These are phyloP conservation scores for Fusarium aywerte DNA, from an alignment of 2,329 filamentous ascomycete genomes.

Conservation along the genomic window DNA sequence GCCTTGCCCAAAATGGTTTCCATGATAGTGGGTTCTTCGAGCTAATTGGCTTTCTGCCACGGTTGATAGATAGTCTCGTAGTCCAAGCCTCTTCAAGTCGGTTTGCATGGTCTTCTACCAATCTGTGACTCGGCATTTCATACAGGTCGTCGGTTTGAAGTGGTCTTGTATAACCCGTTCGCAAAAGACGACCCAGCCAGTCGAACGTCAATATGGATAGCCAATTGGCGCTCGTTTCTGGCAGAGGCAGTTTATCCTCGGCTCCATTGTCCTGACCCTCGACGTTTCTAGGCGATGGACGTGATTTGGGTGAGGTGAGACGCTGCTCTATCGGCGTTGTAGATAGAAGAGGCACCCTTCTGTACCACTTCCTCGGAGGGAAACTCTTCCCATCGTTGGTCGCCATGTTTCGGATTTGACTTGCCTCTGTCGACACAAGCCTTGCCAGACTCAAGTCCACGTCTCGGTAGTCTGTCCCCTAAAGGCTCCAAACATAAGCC, in stretches of 20 bases:
- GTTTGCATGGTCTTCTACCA: constrained; percentile 26
- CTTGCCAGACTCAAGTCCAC: background rate
- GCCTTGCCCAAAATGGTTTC: constrained; percentile 45
- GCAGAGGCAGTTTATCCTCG: constrained; percentile 4
- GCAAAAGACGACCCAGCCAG: constrained; percentile 16
- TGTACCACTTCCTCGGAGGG: constrained; percentile 48
- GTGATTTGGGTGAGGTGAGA: constrained; percentile 3
- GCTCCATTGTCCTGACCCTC: background rate
- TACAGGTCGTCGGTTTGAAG: constrained; percentile 26
- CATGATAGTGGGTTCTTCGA: background rate
- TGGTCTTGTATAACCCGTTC: constrained; percentile 26
- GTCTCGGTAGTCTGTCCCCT: background rate
- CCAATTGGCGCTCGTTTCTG: constrained; percentile 23
- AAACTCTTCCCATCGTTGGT: constrained; percentile 42
- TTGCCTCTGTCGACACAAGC: background rate
- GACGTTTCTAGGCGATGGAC: constrained; percentile 7
- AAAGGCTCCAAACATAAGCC: background rate
- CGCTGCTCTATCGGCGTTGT: constrained; percentile 19
- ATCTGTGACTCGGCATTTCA: constrained; percentile 17
- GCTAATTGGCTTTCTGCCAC: background rate
- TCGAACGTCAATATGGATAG: constrained; percentile 21
- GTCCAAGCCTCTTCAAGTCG: constrained; percentile 28
- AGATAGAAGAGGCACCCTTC: constrained; percentile 47
- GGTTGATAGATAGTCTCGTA: background rate
- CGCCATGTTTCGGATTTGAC: constrained; percentile 31